Conservation (phyloP, 2,329 filamentous ascomycete species). For the Ascochyta koolunga region DNA sequence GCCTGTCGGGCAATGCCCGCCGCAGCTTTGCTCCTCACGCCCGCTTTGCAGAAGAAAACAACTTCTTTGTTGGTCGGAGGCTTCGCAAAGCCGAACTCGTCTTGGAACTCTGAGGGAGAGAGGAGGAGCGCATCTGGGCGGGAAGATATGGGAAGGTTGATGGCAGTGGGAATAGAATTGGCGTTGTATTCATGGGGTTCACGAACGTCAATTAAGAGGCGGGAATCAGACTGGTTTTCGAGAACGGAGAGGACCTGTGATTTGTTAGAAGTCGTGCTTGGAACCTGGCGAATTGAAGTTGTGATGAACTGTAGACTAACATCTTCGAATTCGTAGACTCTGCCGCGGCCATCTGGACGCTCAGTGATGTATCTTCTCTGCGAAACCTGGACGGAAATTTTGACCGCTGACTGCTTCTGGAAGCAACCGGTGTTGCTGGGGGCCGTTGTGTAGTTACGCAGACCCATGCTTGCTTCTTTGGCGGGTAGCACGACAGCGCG, state of each 20-base stretch:
- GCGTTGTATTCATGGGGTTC: constrained; percentile 70
- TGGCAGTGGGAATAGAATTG: constrained; percentile 75
- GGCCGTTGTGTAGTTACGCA: constrained; percentile 9
- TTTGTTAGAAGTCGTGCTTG: not conserved
- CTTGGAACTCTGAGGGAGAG: constrained; percentile 77
- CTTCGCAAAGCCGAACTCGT: constrained; percentile 72
- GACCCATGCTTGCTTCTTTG: constrained; percentile 14
- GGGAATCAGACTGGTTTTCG: constrained; percentile 32
- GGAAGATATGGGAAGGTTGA: constrained; percentile 81
- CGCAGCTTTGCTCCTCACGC: constrained; percentile 79
- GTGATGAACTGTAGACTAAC: constrained; percentile 23
- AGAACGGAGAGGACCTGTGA: constrained; percentile 44
- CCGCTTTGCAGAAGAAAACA: constrained; percentile 92
- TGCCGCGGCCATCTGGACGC: constrained; percentile 45
- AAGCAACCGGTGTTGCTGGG: not conserved
- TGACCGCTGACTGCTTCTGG: not conserved
- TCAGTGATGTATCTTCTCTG: constrained; percentile 13
- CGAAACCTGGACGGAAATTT: constrained; percentile 1
- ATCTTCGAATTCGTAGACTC: constrained; percentile 50
- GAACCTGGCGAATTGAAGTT: not conserved
- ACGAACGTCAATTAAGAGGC: constrained; percentile 65
- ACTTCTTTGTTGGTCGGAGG: constrained; percentile 32
- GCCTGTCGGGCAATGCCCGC: constrained; percentile 76
- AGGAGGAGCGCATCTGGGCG: constrained; percentile 82
- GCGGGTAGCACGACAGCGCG: constrained; percentile 13